Evolutionary conservation across 768 basidiomycete genomes (phyloP).

Genomic region (Boletus fagicola): DNA sequence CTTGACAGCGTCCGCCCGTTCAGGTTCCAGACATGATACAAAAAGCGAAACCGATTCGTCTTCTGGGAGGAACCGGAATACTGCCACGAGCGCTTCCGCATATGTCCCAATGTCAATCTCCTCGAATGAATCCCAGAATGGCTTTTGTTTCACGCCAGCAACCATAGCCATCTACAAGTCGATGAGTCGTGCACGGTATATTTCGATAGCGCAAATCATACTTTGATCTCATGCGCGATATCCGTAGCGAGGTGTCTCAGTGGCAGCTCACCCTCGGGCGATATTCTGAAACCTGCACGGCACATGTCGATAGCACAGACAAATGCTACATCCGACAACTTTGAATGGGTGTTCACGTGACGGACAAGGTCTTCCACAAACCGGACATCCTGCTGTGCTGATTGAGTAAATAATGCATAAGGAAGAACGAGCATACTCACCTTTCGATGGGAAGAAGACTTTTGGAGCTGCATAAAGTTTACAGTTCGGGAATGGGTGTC

Average conservation of each 20-base stretch:
- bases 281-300: slow-evolving; percentile 57
- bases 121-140: slow-evolving; percentile 71
- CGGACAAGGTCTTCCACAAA: slow-evolving; percentile 65
- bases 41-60: slow-evolving; percentile 64
- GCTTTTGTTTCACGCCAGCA: slow-evolving; percentile 41
- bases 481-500: slow-evolving; percentile 33
- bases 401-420: background rate
- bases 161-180: slow-evolving; percentile 23
- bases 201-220: slow-evolving; percentile 32
- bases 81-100: slow-evolving; percentile 67
- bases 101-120: slow-evolving; percentile 76
- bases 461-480: slow-evolving; percentile 31
- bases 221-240: slow-evolving; percentile 79
- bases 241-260: slow-evolving; percentile 67
- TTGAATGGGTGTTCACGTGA: slow-evolving; percentile 52
- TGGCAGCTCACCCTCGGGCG: slow-evolving; percentile 56
- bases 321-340: slow-evolving; percentile 63
- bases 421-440: slow-evolving; percentile 7
- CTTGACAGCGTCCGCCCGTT: slow-evolving; percentile 80
- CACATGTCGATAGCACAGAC: slow-evolving; percentile 78
- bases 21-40: slow-evolving; percentile 63
- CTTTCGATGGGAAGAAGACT: slow-evolving; percentile 33
- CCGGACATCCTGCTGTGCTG: slow-evolving; percentile 41
- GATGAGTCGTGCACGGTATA: background rate
- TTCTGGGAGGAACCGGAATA: slow-evolving; percentile 68